phyloP scores from a whole-genome alignment of 2,329 filamentous ascomycete genomes.

The Colletotrichum camelliae region DNA sequence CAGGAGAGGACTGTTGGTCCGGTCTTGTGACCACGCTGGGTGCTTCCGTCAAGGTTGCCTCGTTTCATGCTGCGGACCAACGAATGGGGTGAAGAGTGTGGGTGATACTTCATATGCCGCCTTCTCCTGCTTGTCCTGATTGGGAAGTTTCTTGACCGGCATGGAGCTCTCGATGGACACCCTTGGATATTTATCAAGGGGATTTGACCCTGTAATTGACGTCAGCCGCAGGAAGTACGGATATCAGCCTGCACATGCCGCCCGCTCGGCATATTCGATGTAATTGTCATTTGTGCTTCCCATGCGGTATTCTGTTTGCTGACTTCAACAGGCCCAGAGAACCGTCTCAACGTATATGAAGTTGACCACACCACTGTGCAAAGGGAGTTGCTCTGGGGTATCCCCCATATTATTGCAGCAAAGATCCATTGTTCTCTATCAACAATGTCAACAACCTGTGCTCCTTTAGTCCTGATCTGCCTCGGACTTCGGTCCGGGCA shows the following conservation, averaged over 20 bases:
- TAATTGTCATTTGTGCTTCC: background rate
- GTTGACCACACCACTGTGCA: background rate
- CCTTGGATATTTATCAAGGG: background rate
- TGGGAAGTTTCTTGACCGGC: background rate
- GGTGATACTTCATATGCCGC: slow-evolving; percentile 22
- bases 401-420: background rate
- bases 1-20: background rate
- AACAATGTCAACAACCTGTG: background rate
- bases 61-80: slow-evolving; percentile 15
- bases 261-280: background rate
- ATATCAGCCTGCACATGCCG: background rate
- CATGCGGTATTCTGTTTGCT: background rate
- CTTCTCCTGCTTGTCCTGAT: slow-evolving; percentile 11
- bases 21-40: slow-evolving; percentile 6
- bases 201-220: background rate
- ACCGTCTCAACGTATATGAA: background rate
- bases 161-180: background rate
- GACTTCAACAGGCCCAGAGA: background rate
- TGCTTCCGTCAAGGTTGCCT: slow-evolving; percentile 10
- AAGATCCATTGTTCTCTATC: background rate
- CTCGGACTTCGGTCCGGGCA: background rate
- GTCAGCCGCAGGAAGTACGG: slow-evolving; percentile 6
- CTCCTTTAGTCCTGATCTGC: background rate
- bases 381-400: background rate
- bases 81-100: slow-evolving; percentile 6